Evolutionary conservation across 2,329 filamentous ascomycete species (phyloP).

Genomic region (Alternaria sp.): DNA sequence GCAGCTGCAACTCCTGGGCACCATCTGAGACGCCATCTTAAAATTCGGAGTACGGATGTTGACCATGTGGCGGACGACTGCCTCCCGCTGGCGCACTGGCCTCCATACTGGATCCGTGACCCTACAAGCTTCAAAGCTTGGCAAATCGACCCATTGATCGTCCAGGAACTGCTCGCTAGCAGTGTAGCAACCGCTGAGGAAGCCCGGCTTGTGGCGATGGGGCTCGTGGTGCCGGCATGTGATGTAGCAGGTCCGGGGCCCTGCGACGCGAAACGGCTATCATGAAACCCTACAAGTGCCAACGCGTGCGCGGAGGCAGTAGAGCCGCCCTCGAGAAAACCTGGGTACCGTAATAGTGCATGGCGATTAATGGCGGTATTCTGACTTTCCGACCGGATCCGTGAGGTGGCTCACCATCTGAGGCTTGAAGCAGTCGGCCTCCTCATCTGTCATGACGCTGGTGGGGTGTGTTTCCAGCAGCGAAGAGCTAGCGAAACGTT

Average conservation of each 20-base stretch:
- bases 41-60: slow-evolving; percentile 47
- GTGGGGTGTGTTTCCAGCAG: slow-evolving; percentile 19
- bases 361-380: slow-evolving; percentile 37
- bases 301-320: slow-evolving; percentile 39
- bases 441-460: slow-evolving; percentile 12
- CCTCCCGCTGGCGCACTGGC: slow-evolving; percentile 43
- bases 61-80: slow-evolving; percentile 39
- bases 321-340: slow-evolving; percentile 34
- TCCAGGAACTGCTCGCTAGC: slow-evolving; percentile 32
- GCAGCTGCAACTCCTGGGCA: slow-evolving; percentile 35
- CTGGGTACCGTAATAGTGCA: slow-evolving; percentile 27
- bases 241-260: slow-evolving; percentile 47
- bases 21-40: slow-evolving; percentile 47
- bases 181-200: slow-evolving; percentile 37
- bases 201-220: slow-evolving; percentile 28
- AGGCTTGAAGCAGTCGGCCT: slow-evolving; percentile 24
- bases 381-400: slow-evolving; percentile 32
- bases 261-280: slow-evolving; percentile 43
- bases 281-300: slow-evolving; percentile 46
- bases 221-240: slow-evolving; percentile 39
- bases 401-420: slow-evolving; percentile 27
- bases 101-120: slow-evolving; percentile 37
- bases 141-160: slow-evolving; percentile 37
- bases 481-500: slow-evolving; percentile 25
- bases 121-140: slow-evolving; percentile 43